Conservation (phyloP, 2,329 filamentous ascomycete species). For the Stachybotrys chartarum region DNA sequence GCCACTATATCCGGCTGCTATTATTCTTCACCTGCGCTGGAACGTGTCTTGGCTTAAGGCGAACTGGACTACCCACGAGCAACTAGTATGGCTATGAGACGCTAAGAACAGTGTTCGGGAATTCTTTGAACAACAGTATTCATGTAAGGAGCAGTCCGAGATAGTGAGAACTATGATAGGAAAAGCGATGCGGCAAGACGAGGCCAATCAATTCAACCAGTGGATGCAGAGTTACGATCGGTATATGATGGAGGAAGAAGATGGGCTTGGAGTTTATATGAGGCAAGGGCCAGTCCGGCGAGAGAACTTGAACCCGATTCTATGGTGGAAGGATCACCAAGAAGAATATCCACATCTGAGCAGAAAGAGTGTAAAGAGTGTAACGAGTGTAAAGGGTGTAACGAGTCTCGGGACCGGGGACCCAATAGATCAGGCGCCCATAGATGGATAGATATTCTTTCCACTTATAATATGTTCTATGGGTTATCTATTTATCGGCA, state of each 20-base stretch:
- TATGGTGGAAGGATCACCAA: slow-evolving; percentile 1
- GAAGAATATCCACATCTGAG: slow-evolving; percentile 1
- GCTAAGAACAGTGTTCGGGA: background rate
- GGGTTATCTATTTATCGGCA: too few relatives aligned
- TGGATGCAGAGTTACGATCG: slow-evolving; percentile 1
- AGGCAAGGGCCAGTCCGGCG: slow-evolving; percentile 1
- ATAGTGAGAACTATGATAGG: background rate
- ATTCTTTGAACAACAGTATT: slow-evolving; percentile 1
- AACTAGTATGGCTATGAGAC: background rate
- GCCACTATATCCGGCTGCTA: slow-evolving; percentile 1
- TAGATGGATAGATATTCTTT: too few relatives aligned
- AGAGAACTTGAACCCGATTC: slow-evolving; percentile 1
- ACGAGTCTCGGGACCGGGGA: too few relatives aligned
- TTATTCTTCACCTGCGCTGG: slow-evolving; percentile 1
- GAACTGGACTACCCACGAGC: slow-evolving; percentile 1
- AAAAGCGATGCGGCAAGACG: slow-evolving; percentile 1
- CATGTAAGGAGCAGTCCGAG: background rate
- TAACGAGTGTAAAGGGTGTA: too few relatives aligned
- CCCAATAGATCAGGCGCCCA: too few relatives aligned
- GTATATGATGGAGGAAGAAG: slow-evolving; percentile 1
- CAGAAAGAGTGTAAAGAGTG: too few relatives aligned
- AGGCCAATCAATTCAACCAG: background rate
- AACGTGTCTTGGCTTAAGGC: slow-evolving; percentile 1
- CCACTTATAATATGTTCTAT: too few relatives aligned
- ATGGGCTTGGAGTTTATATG: slow-evolving; percentile 1